Conservation (phyloP, 352 stramenopile species). For the Globisporangium paddicum region DNA sequence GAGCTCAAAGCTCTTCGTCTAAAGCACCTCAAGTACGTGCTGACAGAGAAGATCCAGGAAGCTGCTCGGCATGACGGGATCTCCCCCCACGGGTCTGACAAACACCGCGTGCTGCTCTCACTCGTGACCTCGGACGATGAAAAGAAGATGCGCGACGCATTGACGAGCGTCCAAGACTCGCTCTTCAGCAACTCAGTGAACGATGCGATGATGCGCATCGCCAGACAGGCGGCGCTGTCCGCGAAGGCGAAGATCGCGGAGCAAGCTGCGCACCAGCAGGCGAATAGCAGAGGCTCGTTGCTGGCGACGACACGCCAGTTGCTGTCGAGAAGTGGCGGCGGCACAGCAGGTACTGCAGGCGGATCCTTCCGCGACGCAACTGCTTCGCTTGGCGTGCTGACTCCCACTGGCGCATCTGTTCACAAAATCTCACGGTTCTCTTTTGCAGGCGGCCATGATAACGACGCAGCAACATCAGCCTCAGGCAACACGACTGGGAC, state of each 20-base stretch:
- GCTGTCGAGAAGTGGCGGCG: constrained; percentile 33
- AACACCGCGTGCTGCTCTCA: constrained; percentile 44
- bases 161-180: constrained; percentile 53
- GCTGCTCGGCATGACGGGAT: constrained; percentile 61
- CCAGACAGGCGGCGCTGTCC: constrained; percentile 69
- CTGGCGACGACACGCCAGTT: constrained; percentile 73
- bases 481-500: constrained; percentile 12
- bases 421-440: constrained; percentile 45
- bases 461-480: constrained; percentile 6
- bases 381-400: constrained; percentile 32
- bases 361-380: constrained; percentile 23
- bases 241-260: constrained; percentile 82
- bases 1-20: constrained; percentile 19
- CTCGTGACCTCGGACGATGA: constrained; percentile 44
- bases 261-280: constrained; percentile 67
- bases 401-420: constrained; percentile 49
- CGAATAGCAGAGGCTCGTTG: constrained; percentile 50
- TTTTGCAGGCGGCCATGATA: constrained; percentile 27
- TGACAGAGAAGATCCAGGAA: constrained; percentile 74
- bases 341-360: constrained; percentile 10
- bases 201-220: constrained; percentile 81
- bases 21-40: constrained; percentile 72
- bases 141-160: constrained; percentile 46
- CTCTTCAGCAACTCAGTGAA: constrained; percentile 72
- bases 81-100: constrained; percentile 62